A percentile compares a stretch with the other conserved stretches of the same genome.
These are phyloP conservation scores for Barbarea vulgaris DNA, from an alignment of 345 rosid species.

Conservation along the genomic window DNA sequence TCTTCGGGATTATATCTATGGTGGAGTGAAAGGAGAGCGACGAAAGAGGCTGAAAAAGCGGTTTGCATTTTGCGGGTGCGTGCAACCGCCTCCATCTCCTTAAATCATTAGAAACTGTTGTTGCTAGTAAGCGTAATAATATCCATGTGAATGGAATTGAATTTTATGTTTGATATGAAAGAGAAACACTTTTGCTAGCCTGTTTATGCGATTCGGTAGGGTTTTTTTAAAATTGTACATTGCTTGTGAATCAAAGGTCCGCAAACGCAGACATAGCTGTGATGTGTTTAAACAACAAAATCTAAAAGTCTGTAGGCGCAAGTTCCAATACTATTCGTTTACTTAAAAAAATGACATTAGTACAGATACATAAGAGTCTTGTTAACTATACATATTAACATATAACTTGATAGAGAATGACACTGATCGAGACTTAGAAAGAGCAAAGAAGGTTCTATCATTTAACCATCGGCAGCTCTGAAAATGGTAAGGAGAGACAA, in stretches of 20 bases:
- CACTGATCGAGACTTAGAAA: background rate
- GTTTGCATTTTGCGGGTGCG: slow-evolving; percentile 70
- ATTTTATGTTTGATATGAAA: slow-evolving; percentile 12
- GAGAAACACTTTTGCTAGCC: background rate
- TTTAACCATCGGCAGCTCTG: slow-evolving; percentile 63
- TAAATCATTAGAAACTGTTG: slow-evolving; percentile 26
- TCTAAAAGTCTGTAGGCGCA: background rate
- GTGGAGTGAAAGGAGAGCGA: slow-evolving; percentile 51
- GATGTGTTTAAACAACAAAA: background rate
- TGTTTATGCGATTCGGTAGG: slow-evolving; percentile 2
- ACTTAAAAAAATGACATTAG: background rate
- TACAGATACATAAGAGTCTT: background rate
- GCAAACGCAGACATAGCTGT: background rate
- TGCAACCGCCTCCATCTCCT: slow-evolving; percentile 60
- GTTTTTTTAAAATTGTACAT: background rate
- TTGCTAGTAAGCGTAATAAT: slow-evolving; percentile 21
- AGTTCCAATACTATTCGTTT: background rate
- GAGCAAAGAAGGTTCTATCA: background rate
- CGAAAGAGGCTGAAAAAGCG: slow-evolving; percentile 59
- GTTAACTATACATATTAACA: background rate
- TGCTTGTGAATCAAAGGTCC: background rate
- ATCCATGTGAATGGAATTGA: slow-evolving; percentile 17
- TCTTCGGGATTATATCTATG: slow-evolving; percentile 81
- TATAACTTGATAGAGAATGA: background rate
- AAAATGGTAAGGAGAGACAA: slow-evolving; percentile 66